Conservation (phyloP, 2,329 filamentous ascomycete genomes). For the Calonectria hongkongensis region DNA sequence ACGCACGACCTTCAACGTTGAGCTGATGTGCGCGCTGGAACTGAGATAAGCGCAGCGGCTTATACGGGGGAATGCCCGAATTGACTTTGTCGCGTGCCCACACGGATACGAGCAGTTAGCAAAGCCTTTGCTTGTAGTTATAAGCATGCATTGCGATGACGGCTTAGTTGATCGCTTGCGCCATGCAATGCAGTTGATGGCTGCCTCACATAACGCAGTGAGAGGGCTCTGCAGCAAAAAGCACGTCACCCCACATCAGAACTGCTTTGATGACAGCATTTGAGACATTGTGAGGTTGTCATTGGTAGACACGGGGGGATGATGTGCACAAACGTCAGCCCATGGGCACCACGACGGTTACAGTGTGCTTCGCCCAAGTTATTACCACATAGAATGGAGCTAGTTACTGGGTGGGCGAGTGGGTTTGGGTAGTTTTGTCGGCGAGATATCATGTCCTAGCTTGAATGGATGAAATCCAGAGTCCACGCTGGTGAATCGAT, state of each 20-base stretch:
- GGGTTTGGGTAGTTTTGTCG: background rate
- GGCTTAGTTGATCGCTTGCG: slow-evolving; percentile 23
- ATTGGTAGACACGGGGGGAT: slow-evolving; percentile 16
- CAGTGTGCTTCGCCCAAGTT: slow-evolving; percentile 17
- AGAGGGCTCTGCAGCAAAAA: background rate
- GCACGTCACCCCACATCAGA: slow-evolving; percentile 15
- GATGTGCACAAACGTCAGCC: slow-evolving; percentile 23
- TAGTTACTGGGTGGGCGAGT: background rate
- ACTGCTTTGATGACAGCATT: slow-evolving; percentile 16
- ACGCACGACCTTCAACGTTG: background rate
- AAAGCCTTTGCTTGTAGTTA: background rate
- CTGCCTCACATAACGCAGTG: slow-evolving; percentile 28
- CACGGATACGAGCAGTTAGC: background rate
- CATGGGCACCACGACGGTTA: slow-evolving; percentile 4
- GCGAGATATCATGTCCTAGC: background rate
- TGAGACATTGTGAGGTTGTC: slow-evolving; percentile 3
- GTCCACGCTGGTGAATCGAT: background rate
- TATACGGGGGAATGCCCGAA: background rate
- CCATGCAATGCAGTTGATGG: slow-evolving; percentile 25
- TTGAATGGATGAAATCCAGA: background rate
- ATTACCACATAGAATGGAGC: slow-evolving; percentile 3
- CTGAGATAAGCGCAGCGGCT: background rate
- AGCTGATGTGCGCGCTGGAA: background rate
- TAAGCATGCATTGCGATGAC: slow-evolving; percentile 23
- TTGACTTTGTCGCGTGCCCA: background rate